These are phyloP conservation scores for Apiospora saccharicola DNA, from an alignment of 2,329 filamentous ascomycete genomes.

Conservation along the genomic window DNA sequence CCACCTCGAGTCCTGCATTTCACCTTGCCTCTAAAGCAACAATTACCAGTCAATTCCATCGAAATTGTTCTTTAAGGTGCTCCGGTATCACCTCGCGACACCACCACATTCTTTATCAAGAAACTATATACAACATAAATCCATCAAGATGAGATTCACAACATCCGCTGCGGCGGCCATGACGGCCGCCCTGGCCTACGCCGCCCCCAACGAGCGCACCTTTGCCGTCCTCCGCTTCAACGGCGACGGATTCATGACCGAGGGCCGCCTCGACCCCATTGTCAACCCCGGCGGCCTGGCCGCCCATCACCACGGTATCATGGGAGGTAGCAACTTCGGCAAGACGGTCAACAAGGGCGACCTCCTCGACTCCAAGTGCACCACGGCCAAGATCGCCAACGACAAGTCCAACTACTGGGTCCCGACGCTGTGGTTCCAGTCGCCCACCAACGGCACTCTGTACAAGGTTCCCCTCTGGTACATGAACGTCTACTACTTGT, in stretches of 20 bases:
- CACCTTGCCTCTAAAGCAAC: not conserved
- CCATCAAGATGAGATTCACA: not conserved
- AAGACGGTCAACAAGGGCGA: slow-evolving; percentile 67
- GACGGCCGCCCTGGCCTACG: slow-evolving; percentile 49
- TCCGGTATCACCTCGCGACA: slow-evolving; percentile 8
- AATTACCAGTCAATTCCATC: not conserved
- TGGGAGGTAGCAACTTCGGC: slow-evolving; percentile 74
- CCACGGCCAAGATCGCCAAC: slow-evolving; percentile 71
- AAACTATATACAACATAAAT: not conserved
- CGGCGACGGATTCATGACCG: slow-evolving; percentile 67
- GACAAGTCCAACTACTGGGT: slow-evolving; percentile 83
- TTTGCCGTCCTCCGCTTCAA: slow-evolving; percentile 77
- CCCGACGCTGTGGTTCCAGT: slow-evolving; percentile 72
- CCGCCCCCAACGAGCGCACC: slow-evolving; percentile 55
- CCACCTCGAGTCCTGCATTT: not conserved
- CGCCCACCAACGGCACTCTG: slow-evolving; percentile 68
- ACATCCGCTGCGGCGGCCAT: not conserved
- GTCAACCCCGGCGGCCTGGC: slow-evolving; percentile 66
- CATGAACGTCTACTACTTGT: slow-evolving; percentile 81
- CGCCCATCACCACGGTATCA: slow-evolving; percentile 73
- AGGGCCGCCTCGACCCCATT: slow-evolving; percentile 72
- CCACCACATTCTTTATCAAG: slow-evolving; percentile 3
- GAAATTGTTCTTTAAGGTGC: slow-evolving; percentile 6
- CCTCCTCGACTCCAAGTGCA: slow-evolving; percentile 70
- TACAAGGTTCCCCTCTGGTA: slow-evolving; percentile 74